A percentile compares a stretch with the other conserved stretches of the same genome.
These are phyloP conservation scores for Fusarium sp. DNA, from an alignment of 2,329 filamentous ascomycete species.

Conservation along the genomic window DNA sequence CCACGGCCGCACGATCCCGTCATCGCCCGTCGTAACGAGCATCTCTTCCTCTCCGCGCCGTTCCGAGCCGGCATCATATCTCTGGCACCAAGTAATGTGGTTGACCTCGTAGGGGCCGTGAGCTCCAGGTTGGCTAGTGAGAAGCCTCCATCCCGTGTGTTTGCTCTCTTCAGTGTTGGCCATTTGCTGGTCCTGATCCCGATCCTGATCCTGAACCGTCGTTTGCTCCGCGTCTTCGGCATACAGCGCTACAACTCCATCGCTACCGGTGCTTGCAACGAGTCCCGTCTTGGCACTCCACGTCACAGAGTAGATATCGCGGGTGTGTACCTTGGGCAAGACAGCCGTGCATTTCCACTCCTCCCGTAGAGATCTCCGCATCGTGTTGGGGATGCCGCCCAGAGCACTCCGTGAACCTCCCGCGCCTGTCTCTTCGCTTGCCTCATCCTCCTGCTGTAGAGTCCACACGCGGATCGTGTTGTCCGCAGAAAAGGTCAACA, in stretches of 20 bases:
- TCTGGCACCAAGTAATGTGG: slow-evolving; percentile 86
- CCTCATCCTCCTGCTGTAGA: slow-evolving; percentile 64
- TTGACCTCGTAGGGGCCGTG: slow-evolving; percentile 97
- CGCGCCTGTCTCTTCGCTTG: slow-evolving; percentile 33
- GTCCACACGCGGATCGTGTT: slow-evolving; percentile 83
- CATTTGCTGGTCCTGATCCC: slow-evolving; percentile 48
- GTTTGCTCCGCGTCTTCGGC: slow-evolving; percentile 14
- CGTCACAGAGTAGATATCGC: slow-evolving; percentile 84
- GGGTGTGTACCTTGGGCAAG: slow-evolving; percentile 79
- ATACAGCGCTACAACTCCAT: slow-evolving; percentile 84
- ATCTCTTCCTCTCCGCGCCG: slow-evolving; percentile 77
- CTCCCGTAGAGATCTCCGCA: slow-evolving; percentile 81
- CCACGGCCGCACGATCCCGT: slow-evolving; percentile 90
- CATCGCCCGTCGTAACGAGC: slow-evolving; percentile 90
- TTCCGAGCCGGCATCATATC: slow-evolving; percentile 73
- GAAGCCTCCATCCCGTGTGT: slow-evolving; percentile 73
- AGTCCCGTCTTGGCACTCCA: slow-evolving; percentile 85
- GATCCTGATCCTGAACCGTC: slow-evolving; percentile 47
- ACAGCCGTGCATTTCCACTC: slow-evolving; percentile 82
- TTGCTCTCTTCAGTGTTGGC: slow-evolving; percentile 17
- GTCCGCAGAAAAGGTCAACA: slow-evolving; percentile 90
- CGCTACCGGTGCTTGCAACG: slow-evolving; percentile 89
- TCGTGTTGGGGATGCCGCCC: slow-evolving; percentile 85
- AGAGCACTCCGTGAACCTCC: slow-evolving; percentile 55
- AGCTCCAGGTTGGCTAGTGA: slow-evolving; percentile 75